phyloP scores from a whole-genome alignment of 1,284 basidiomycete genomes.

The Austroboletus rostrupii region DNA sequence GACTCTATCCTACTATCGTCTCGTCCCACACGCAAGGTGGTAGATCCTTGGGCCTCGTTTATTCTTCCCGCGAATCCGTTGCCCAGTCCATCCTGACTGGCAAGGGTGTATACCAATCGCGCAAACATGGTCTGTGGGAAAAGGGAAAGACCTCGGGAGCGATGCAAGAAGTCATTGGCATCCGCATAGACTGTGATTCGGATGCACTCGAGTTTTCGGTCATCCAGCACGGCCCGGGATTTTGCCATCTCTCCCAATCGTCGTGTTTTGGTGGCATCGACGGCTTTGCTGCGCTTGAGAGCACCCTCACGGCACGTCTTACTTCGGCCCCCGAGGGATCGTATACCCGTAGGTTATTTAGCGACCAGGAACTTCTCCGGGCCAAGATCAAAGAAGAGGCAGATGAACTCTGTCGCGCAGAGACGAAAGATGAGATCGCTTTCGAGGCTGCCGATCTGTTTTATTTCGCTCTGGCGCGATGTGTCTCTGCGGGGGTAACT shows the following conservation, averaged over 20 bases:
- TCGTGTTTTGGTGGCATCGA: slow-evolving; percentile 83
- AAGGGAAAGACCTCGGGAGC: slow-evolving; percentile 97
- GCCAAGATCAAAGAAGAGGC: slow-evolving; percentile 99
- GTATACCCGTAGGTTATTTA: slow-evolving; percentile 89
- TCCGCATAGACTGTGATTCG: slow-evolving; percentile 89
- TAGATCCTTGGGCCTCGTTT: slow-evolving; percentile 88
- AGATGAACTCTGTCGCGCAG: slow-evolving; percentile 88
- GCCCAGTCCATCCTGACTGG: slow-evolving; percentile 85
- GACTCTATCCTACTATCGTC: slow-evolving; percentile 90
- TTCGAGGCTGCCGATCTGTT: slow-evolving; percentile 96
- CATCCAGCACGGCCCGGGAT: slow-evolving; percentile 85
- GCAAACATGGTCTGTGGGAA: slow-evolving; percentile 94
- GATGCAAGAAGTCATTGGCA: slow-evolving; percentile 82
- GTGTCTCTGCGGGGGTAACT: slow-evolving; percentile 80
- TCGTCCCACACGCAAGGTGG: slow-evolving; percentile 70
- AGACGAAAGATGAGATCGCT: slow-evolving; percentile 81
- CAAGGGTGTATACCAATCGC: slow-evolving; percentile 93
- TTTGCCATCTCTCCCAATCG: slow-evolving; percentile 86
- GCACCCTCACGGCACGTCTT: slow-evolving; percentile 73
- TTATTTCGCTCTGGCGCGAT: slow-evolving; percentile 91
- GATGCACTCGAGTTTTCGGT: slow-evolving; percentile 93
- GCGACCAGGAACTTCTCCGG: slow-evolving; percentile 75
- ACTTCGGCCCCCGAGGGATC: slow-evolving; percentile 82
- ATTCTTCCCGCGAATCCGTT: slow-evolving; percentile 90
- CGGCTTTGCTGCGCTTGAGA: slow-evolving; percentile 83